Base-by-base conservation (phyloP, 306 rosid species). In the Cyclanthera cordifolia region DNA sequence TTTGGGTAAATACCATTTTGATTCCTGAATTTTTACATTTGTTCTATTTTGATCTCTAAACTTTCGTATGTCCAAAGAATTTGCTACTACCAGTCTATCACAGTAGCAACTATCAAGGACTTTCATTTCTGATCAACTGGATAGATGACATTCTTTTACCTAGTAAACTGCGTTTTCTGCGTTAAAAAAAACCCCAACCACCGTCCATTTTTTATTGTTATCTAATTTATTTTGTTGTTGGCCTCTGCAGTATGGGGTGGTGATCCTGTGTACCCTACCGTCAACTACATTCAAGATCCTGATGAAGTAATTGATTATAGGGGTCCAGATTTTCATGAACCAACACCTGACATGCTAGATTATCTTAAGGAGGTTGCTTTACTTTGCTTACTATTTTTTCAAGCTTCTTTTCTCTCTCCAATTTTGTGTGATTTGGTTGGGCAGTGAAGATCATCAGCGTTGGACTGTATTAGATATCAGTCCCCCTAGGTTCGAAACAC, bases 221-320 rank as follows among this genome's bases (percentile, higher is more conserved):
- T 12, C 15, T 41, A 39, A 52, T 77, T 59, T 65, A 14, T 77
- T 70, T 67, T 61, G 63, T 27, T 58, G 6, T 43, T 85, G 75
- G 60, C 76, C 72, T 81, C 63, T 85, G 79, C 82, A 93, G 99
- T 93, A 82, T 93, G 99, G 99, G 99, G 95, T 39, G 99, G 99
- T 49, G 99, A 93, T 87, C 99, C 96, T 24, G 96, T 93, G 73
- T 93, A 93, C 76, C 99, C 99, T 43, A 93, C 99, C 23, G 81
- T 93, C 67, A 93, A 93, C 81, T 90, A 90, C 76, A 90, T 93
- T 79, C 96, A 90, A 85, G 99, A 93, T 76, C 99, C 96, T 52
- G 57, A 93, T 76, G 88, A 71, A 82, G 80, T 86, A 72, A 83
- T 85, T 72, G 96, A 93, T 82, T 87, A 82, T 77, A 83, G 99